These are phyloP conservation scores for Kwoniella newhampshirensis DNA, from an alignment of 768 basidiomycete genomes.

Conservation along the genomic window DNA sequence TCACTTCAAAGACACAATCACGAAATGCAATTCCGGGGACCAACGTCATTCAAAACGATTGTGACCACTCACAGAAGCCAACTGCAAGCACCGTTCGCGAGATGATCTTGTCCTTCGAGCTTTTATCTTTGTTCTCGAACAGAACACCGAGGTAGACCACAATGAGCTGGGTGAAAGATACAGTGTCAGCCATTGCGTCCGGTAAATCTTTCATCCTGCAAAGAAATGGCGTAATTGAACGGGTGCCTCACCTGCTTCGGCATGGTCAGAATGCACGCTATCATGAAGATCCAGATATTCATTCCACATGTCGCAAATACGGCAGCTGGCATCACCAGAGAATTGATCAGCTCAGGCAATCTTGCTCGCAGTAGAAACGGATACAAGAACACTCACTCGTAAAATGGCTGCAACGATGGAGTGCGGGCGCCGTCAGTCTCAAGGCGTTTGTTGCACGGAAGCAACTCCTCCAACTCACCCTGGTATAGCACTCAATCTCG, in stretches of 20 bases:
- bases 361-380: not conserved
- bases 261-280: conserved; percentile 42
- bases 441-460: too few species aligned
- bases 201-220: too few species aligned
- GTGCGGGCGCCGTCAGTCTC: too few species aligned
- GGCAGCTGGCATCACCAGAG: conserved; percentile 39
- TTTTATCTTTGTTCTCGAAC: conserved; percentile 50
- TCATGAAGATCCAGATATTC: conserved; percentile 45
- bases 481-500: conserved; percentile 52
- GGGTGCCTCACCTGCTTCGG: conserved; percentile 50
- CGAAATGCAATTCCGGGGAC: too few species aligned
- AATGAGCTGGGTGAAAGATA: conserved; percentile 61
- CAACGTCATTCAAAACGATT: too few species aligned
- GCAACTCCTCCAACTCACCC: conserved; percentile 43
- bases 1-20: too few species aligned
- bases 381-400: conserved; percentile 14
- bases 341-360: not conserved
- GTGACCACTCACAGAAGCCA: conserved; percentile 56
- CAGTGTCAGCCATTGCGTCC: not conserved
- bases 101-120: conserved; percentile 62
- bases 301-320: conserved; percentile 52
- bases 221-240: not conserved
- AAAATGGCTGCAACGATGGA: conserved; percentile 21
- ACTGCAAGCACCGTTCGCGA: conserved; percentile 67
- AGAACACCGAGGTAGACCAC: conserved; percentile 83